Conservation (phyloP, 352 stramenopile genomes). For the Phytophthora fragariae region DNA sequence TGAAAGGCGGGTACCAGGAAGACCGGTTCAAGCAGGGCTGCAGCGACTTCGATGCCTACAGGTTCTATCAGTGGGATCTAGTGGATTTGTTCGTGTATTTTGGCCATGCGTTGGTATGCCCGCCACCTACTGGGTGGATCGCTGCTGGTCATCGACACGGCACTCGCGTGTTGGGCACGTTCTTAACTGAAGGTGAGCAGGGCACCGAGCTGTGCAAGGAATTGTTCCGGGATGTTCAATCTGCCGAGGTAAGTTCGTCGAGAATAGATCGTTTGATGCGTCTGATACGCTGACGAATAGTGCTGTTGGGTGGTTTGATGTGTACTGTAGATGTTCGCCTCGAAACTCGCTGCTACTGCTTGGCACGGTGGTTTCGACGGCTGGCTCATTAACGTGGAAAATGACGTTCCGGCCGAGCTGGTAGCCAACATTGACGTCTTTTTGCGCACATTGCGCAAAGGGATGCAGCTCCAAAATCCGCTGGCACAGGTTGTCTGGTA, state of each 20-base stretch:
- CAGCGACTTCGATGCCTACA: constrained; percentile 45
- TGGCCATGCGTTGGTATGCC: constrained; percentile 57
- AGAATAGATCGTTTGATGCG: background rate
- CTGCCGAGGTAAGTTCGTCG: constrained; percentile 36
- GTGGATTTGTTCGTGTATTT: constrained; percentile 71
- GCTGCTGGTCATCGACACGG: constrained; percentile 56
- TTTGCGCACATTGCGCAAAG: constrained; percentile 37
- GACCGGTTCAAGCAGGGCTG: constrained; percentile 53
- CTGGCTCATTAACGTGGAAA: constrained; percentile 75
- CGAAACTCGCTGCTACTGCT: constrained; percentile 49
- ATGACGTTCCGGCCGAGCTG: constrained; percentile 40
- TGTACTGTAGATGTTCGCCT: constrained; percentile 42
- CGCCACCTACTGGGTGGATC: constrained; percentile 55
- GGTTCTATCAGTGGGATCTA: constrained; percentile 65
- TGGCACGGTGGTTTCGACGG: constrained; percentile 59
- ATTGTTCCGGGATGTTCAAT: constrained; percentile 37
- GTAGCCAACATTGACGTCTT: constrained; percentile 45
- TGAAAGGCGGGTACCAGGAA: constrained; percentile 59
- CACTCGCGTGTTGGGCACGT: constrained; percentile 53
- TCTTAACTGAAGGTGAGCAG: constrained; percentile 52
- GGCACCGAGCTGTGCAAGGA: constrained; percentile 38
- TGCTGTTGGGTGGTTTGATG: background rate
- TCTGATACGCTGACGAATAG: background rate
- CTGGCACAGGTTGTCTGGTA: constrained; percentile 63
- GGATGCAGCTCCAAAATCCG: constrained; percentile 34